Evolutionary conservation across 768 basidiomycete genomes (phyloP).

Genomic region (Hemileccinum rubropunctum): DNA sequence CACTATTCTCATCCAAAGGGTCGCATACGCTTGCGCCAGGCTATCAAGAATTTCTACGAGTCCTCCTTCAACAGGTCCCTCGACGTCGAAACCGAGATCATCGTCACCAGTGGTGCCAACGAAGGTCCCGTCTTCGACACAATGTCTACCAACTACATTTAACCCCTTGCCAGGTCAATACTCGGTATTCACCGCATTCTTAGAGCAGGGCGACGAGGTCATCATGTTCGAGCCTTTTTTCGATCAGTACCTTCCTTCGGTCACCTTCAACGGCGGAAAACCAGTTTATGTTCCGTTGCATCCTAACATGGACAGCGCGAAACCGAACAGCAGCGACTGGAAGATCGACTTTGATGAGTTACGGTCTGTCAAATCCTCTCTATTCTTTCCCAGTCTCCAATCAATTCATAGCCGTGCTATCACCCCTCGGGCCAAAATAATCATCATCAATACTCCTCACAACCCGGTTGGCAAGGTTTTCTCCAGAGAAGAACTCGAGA

Average conservation of each 20-base stretch:
- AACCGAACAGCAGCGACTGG: conserved; percentile 76
- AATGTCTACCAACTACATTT: background rate
- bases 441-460: conserved; percentile 95
- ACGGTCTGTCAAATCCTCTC: conserved; percentile 42
- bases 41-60: conserved; percentile 79
- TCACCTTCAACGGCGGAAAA: conserved; percentile 90
- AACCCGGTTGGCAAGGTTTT: conserved; percentile 99
- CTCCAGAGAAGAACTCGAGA: conserved; percentile 73
- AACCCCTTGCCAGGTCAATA: conserved; percentile 63
- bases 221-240: conserved; percentile 99
- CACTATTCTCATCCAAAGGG: conserved; percentile 94
- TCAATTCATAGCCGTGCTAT: conserved; percentile 60
- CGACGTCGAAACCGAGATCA: conserved; percentile 82
- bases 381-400: conserved; percentile 1
- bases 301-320: conserved; percentile 58
- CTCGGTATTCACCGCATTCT: conserved; percentile 87
- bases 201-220: conserved; percentile 92
- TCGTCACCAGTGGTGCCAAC: conserved; percentile 96
- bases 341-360: conserved; percentile 87
- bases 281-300: conserved; percentile 95
- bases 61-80: conserved; percentile 66
- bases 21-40: conserved; percentile 80
- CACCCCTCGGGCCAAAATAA: conserved; percentile 88
- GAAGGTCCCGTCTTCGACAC: conserved; percentile 57
- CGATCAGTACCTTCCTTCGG: conserved; percentile 91